Evolutionary conservation across 2,329 filamentous ascomycete genomes (phyloP), one percentile per base, ranked within the genome.

Genomic region (Balansia obtecta): DNA sequence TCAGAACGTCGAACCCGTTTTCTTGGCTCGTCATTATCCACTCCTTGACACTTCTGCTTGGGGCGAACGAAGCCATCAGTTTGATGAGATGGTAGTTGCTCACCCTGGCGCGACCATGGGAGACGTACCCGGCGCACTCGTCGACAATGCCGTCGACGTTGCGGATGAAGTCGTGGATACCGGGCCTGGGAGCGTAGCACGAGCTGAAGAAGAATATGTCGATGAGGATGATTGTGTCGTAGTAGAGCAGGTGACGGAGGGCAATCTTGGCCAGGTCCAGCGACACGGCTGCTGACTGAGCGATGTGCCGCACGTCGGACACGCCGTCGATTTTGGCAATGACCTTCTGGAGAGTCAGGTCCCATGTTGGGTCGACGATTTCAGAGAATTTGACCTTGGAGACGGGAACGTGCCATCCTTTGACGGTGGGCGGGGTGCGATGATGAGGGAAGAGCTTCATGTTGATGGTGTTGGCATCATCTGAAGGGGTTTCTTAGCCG

Each of bases 191-290:
- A 0, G 90, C 89, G 63, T 98, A 98, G 60, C 94, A 91, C 41
- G 87, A 88, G 33, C 83, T 77, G 64, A 97, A 98, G 65, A 93
- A 89, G 72, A 97, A 97, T 59, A 96, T 86, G 68, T 98, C 93
- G 11, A 97, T 79, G 49, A 97, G 78, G 27, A 95, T 75, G 37
- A 95, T 79, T 60, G 88, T 91, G 62, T 91, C 88, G 67, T 97
- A 96, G 72, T 94, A 95, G 27, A 97, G 76, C 10, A 98, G 76
- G 64, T 97, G 91, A 55, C 87, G 83, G 51, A 97, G 78, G 8
- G 89, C 90, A 48, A 88, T 84, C 61, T 88, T 86, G 50, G 90
- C 88, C 22, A 98, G 80, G 46, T 86, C 85, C 46, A 95, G 77
- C 53, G 94, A 89, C 10, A 93, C 88, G 60, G 95, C 87, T 44